Conservation (phyloP, 495 filamentous ascomycete genomes). For the Aspergillus bertholletiae region DNA sequence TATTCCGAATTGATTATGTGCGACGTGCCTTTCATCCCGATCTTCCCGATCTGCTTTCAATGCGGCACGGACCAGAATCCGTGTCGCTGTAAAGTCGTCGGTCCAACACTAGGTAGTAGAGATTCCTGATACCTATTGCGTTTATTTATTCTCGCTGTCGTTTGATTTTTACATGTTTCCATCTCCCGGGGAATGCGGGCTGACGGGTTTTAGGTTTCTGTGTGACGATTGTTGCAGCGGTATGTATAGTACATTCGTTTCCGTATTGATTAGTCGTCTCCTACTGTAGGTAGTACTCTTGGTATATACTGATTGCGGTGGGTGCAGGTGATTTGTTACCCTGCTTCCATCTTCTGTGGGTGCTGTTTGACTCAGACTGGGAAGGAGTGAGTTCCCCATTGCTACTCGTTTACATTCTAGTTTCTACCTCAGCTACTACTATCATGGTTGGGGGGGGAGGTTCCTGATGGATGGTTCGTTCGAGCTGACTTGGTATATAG, state of each 20-base stretch:
- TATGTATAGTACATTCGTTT: conserved; percentile 37
- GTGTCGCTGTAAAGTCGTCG: conserved; percentile 60
- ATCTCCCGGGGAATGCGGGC: no score
- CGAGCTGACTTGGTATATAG: conserved; percentile 28
- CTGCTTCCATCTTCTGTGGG: conserved; percentile 56
- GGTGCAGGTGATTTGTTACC: conserved; percentile 53
- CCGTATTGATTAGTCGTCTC: no score
- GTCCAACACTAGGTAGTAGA: conserved; percentile 50
- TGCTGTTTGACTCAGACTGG: conserved; percentile 55
- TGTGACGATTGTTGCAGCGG: conserved; percentile 47
- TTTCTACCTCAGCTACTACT: no score
- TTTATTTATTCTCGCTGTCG: no score
- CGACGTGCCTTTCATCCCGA: conserved; percentile 35
- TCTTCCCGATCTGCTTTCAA: conserved; percentile 53
- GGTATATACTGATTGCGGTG: no score
- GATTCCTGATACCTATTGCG: not conserved
- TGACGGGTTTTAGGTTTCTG: conserved; percentile 46
- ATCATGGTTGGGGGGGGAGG: no score
- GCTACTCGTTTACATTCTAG: not conserved
- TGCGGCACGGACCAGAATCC: conserved; percentile 59
- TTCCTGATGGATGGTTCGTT: no score
- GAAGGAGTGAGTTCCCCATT: conserved; percentile 43
- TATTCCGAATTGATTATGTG: conserved; percentile 23
- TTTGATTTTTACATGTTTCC: no score
- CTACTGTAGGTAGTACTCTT: no score